Evolutionary conservation across 2,329 filamentous ascomycete species (phyloP).

Genomic region (Coleophoma eucalyptorum): DNA sequence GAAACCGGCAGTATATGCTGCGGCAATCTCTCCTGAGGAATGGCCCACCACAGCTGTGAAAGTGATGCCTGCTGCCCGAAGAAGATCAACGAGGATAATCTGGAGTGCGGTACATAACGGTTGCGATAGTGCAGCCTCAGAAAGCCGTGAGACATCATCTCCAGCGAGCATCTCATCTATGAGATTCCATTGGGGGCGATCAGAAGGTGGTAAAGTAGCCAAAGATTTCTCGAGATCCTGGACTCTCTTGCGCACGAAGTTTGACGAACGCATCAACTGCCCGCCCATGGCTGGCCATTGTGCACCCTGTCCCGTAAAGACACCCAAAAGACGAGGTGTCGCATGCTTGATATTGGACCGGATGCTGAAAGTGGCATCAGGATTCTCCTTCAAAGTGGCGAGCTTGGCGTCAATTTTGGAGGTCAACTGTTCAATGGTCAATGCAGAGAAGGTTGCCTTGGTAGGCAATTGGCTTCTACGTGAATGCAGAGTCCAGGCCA

Average conservation of each 20-base stretch:
- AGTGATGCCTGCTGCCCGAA: conserved; percentile 34
- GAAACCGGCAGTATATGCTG: conserved; percentile 33
- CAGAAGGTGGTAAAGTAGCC: neutral
- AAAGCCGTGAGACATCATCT: neutral
- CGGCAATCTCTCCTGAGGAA: conserved; percentile 22
- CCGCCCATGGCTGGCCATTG: conserved; percentile 8
- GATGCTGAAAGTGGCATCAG: neutral
- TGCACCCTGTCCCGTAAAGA: conserved; percentile 10
- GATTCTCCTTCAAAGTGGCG: neutral
- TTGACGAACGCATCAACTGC: conserved; percentile 17
- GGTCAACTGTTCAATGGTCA: conserved; percentile 2
- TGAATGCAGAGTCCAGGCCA: conserved; percentile 4
- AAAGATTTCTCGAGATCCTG: neutral
- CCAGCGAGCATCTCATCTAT: conserved; percentile 30
- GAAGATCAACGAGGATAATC: conserved; percentile 37
- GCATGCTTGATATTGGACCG: neutral
- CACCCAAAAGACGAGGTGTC: neutral
- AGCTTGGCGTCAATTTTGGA: conserved; percentile 7
- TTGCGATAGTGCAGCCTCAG: conserved; percentile 17
- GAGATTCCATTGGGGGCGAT: conserved; percentile 2
- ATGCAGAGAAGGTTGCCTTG: conserved; percentile 5
- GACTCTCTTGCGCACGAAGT: conserved; percentile 6
- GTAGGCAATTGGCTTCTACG: neutral
- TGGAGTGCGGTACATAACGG: conserved; percentile 43
- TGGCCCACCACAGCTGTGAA: conserved; percentile 36